Base-by-base conservation (phyloP, 495 filamentous ascomycete species). In the Corynascus novoguineensis region DNA sequence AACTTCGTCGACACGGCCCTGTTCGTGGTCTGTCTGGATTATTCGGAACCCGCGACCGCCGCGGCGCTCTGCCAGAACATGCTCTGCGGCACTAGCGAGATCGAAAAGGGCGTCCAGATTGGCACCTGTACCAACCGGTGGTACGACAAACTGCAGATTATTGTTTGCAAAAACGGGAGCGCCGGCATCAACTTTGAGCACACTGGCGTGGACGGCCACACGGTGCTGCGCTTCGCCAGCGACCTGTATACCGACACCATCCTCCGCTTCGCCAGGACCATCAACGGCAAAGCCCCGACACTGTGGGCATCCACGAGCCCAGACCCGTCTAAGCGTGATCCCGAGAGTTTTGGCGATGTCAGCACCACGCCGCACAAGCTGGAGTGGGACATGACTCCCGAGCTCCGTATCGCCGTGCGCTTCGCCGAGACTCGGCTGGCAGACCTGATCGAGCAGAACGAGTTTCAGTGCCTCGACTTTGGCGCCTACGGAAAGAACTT, bases 181-280 rank as follows among this genome's bases (percentile, higher is more conserved):
- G 93, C 93, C 0, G 93, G 93, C 27, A 97, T 98, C 83, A 98
- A 98, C 71, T 97, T 97, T 60, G 93, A 98, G 68, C 93, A 98
- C 68, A 98, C 93, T 0, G 95, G 95, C 61, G 93, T 98, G 6
- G 93, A 98, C 67, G 93, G 93, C 14, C 93, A 98, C 67, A 98
- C 93, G 2, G 95, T 98, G 5, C 79, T 98, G 45, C 88, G 93
- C 15, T 96, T 98, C 66, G 93, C 95, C 32, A 93, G 87, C 60
- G 93, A 98, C 67, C 76, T 98, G 42, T 98, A 97, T 72, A 97
- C 93, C 0, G 95, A 98, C 72, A 98, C 93, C 31, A 97, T 98
- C 59, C 84, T 98, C 10, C 89, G 93, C 11, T 98, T 96, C 62
- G 93, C 95, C 1, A 84, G 87, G 60, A 92, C 90, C 21, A 98